Percentiles rank a stretch among this genome's conserved stretches.
Evolutionary conservation across 805 yeast genomes (phyloP).

Genomic region (Ogataea pilisensis): DNA sequence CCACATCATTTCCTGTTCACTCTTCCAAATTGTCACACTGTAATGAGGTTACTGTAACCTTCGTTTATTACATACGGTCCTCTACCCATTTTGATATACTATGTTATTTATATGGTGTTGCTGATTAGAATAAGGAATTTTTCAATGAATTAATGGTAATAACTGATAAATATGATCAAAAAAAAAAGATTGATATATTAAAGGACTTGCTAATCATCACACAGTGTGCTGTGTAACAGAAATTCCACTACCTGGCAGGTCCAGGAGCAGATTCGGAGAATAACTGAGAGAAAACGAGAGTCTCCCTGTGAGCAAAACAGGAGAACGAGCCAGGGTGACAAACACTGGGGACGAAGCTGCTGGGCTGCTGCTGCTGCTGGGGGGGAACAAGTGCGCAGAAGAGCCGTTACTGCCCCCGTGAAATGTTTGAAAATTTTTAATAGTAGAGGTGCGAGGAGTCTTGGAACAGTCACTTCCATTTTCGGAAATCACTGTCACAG

Average conservation of each 20-base stretch:
- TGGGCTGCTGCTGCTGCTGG: no score
- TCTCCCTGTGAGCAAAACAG: no score
- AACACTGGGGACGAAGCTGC: no score
- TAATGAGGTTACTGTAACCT: not conserved
- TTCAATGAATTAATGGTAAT: not conserved
- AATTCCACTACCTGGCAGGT: not conserved
- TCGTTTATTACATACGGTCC: conserved; percentile 53
- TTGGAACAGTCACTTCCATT: not conserved
- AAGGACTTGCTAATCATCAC: not conserved
- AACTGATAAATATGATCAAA: not conserved
- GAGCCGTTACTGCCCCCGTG: not conserved
- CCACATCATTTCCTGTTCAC: no score
- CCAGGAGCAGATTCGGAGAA: not conserved
- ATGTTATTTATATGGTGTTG: conserved; percentile 5
- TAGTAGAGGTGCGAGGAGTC: not conserved
- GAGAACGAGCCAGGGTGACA: no score
- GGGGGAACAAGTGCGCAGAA: no score
- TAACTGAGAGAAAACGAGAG: not conserved
- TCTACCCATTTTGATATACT: conserved; percentile 58
- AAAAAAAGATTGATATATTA: conserved; percentile 2
- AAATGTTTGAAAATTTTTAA: not conserved
- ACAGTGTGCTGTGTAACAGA: not conserved
- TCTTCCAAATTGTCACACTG: not conserved
- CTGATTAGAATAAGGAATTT: not conserved
- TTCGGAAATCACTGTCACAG: not conserved